A percentile compares a stretch with the other conserved stretches of the same genome.
Conservation (phyloP, 495 filamentous ascomycete species). For the Penicillium tannophilum region DNA sequence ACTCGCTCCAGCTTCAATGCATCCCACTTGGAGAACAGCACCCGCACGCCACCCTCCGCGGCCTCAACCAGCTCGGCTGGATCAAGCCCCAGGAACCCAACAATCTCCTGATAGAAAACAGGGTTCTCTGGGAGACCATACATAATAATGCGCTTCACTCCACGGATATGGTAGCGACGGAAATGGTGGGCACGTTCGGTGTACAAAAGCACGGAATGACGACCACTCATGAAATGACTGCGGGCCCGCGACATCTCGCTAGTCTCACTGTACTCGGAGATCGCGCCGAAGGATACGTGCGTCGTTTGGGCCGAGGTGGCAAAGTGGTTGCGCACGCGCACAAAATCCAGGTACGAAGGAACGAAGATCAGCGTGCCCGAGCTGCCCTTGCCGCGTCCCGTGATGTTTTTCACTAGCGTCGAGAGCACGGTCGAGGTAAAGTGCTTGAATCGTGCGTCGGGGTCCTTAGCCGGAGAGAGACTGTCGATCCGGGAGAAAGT, state of each 20-base stretch:
- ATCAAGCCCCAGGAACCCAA: conserved; percentile 63
- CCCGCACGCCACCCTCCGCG: conserved; percentile 57
- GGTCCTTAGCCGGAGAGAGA: conserved; percentile 65
- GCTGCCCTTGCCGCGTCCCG: conserved; percentile 39
- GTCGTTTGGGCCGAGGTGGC: conserved; percentile 68
- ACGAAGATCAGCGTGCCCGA: conserved; percentile 80
- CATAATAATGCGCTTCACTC: conserved; percentile 77
- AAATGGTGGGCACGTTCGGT: conserved; percentile 95
- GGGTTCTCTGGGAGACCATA: conserved; percentile 90
- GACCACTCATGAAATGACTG: conserved; percentile 81
- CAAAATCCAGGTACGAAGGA: conserved; percentile 90
- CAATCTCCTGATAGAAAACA: conserved; percentile 84
- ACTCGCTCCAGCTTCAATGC: conserved; percentile 83
- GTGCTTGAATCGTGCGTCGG: conserved; percentile 88
- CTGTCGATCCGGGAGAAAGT: conserved; percentile 90
- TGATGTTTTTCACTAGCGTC: conserved; percentile 60
- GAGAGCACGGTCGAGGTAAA: conserved; percentile 82
- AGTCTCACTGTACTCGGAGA: conserved; percentile 83
- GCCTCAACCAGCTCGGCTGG: conserved; percentile 38
- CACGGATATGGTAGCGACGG: conserved; percentile 74
- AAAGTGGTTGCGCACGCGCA: conserved; percentile 89
- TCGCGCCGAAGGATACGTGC: conserved; percentile 75
- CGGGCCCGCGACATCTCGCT: conserved; percentile 79
- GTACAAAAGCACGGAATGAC: conserved; percentile 83
- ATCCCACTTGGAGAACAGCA: conserved; percentile 87